Conservation (phyloP, 2,329 filamentous ascomycete species). For the Aaosphaeria pasadenensis region DNA sequence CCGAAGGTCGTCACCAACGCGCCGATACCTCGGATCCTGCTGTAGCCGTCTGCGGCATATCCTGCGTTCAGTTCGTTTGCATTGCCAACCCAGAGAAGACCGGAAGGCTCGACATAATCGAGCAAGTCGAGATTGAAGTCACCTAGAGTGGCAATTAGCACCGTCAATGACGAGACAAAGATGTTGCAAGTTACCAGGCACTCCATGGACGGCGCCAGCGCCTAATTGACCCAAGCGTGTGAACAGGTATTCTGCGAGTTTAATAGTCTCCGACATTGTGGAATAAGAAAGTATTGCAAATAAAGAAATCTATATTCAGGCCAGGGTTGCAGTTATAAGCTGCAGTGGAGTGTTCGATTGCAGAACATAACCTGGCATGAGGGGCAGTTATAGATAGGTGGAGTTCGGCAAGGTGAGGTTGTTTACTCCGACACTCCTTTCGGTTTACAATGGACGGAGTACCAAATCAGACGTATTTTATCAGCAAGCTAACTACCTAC, state of each 20-base stretch:
- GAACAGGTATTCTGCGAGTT: conserved; percentile 34
- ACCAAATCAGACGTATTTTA: no score
- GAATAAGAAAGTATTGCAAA: no score
- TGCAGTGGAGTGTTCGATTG: no score
- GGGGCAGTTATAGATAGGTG: no score
- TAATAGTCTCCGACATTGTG: conserved; percentile 2
- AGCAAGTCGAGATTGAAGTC: conserved; percentile 12
- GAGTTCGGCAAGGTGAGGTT: no score
- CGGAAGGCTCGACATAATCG: conserved; percentile 11
- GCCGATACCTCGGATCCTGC: conserved; percentile 44
- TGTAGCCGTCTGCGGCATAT: conserved; percentile 48
- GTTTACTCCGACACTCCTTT: no score
- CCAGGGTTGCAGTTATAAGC: no score
- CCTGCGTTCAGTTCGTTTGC: conserved; percentile 54
- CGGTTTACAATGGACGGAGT: no score
- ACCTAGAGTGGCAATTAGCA: neutral
- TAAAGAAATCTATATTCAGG: no score
- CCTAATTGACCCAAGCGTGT: conserved; percentile 36
- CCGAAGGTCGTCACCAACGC: conserved; percentile 49
- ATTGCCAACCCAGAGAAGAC: conserved; percentile 38
- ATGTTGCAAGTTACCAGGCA: conserved; percentile 11
- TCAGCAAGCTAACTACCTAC: no score
- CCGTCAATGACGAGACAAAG: neutral
- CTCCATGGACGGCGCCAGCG: conserved; percentile 40
- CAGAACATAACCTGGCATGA: no score